Conservation (phyloP, 2,329 filamentous ascomycete species). For the Aphanocladium album region DNA sequence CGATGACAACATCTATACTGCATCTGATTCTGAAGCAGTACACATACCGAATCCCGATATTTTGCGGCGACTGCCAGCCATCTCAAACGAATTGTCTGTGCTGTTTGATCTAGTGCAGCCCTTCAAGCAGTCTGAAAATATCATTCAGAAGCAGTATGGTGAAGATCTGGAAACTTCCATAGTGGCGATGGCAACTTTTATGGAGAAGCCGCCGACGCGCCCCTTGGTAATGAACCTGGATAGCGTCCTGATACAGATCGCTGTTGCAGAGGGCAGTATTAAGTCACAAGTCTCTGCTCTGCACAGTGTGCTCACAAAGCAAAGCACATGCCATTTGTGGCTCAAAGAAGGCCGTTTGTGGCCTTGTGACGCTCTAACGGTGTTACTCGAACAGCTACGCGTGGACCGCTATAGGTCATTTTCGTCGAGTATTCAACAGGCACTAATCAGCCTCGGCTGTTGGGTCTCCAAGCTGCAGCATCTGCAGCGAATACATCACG, state of each 20-base stretch:
- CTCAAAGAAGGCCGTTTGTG: slow-evolving; percentile 37
- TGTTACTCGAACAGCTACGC: slow-evolving; percentile 44
- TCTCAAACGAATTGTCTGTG: not conserved
- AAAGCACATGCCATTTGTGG: slow-evolving; percentile 27
- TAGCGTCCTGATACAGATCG: not conserved
- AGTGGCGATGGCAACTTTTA: not conserved
- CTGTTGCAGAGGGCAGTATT: no score
- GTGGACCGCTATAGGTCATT: not conserved
- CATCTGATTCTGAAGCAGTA: no score
- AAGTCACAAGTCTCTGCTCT: not conserved
- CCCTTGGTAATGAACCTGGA: not conserved
- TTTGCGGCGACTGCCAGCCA: not conserved
- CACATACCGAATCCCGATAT: not conserved
- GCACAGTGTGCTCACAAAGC: not conserved
- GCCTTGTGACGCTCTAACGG: slow-evolving; percentile 39
- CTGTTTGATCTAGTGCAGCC: not conserved
- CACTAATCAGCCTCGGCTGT: not conserved
- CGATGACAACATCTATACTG: not conserved
- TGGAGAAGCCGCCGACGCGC: not conserved
- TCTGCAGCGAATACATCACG: not conserved
- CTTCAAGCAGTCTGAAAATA: not conserved
- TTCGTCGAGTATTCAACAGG: not conserved
- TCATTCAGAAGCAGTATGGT: slow-evolving; percentile 4
- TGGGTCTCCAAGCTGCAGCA: not conserved
- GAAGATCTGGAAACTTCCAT: slow-evolving; percentile 4